Evolutionary conservation across 495 filamentous ascomycete genomes (phyloP).

Genomic region (Acidiella bohemica): DNA sequence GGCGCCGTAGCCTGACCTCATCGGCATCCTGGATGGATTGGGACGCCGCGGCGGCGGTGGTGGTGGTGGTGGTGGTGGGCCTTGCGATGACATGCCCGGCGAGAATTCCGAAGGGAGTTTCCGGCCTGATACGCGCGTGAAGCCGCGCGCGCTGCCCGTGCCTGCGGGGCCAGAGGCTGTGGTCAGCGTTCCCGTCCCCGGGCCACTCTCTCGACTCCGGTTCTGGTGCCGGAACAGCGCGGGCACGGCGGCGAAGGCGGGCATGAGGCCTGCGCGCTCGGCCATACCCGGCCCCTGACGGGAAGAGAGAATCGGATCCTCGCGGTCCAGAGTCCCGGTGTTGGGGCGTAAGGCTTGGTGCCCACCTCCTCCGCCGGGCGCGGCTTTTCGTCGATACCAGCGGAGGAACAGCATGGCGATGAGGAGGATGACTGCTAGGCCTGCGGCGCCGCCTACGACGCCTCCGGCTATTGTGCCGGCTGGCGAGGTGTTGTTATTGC

Average conservation of each 20-base stretch:
- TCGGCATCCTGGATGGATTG: no score
- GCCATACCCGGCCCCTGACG: conserved; percentile 16
- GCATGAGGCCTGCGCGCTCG: conserved; percentile 14
- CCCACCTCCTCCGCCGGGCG: no score
- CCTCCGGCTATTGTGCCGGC: conserved; percentile 20
- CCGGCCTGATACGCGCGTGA: conserved; percentile 19
- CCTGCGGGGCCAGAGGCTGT: conserved; percentile 9
- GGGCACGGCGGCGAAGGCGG: conserved; percentile 10
- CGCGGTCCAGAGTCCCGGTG: conserved; percentile 4
- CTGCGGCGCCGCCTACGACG: conserved; percentile 22
- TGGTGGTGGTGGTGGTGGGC: no score
- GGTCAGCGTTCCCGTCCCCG: conserved; percentile 8
- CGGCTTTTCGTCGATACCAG: conserved; percentile 18
- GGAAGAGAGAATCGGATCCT: neutral
- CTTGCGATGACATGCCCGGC: conserved; percentile 10
- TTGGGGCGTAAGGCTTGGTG: conserved; percentile 13
- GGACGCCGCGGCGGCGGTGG: no score
- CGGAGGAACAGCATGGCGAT: conserved; percentile 19
- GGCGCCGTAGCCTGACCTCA: no score
- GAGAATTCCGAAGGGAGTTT: conserved; percentile 22
- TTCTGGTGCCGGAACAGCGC: conserved; percentile 17
- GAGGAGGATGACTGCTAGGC: conserved; percentile 19
- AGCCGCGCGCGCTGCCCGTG: no score
- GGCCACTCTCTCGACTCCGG: conserved; percentile 1
- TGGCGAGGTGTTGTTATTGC: conserved; percentile 11